Evolutionary conservation across 2,329 filamentous ascomycete genomes (phyloP), one percentile per base, ranked within the genome.

Genomic region (Monosporascus cannonballus): DNA sequence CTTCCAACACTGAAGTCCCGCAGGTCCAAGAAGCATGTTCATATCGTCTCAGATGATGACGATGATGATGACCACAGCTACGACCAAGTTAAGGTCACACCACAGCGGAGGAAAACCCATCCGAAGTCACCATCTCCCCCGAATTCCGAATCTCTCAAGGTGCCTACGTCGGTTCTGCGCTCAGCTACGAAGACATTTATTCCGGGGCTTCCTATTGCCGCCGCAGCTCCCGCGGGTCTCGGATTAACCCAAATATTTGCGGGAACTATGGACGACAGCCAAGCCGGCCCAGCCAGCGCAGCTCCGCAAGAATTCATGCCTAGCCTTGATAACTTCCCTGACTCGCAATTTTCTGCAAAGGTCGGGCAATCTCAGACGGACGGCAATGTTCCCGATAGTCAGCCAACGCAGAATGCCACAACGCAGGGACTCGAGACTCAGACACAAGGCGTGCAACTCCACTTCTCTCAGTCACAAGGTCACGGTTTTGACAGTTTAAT

Each of bases 181-280:
- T 87, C 84, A 4, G 84, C 84, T 2, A 85, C 79, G 54, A 88
- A 87, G 69, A 79, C 75, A 0, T 86, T 87, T 60, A 87, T 90
- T 53, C 87, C 86, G 3, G 85, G 84, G 1, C 71, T 90, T 20
- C 81, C 85, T 2, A 76, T 85, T 4, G 69, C 76, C 6, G 62
- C 63, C 8, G 71, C 71, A 22, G 80, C 77, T 0, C 76, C 82
- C 22, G 83, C 82, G 37, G 84, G 83, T 3, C 72, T 96, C 42
- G 88, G 90, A 9, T 77, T 96, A 45, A 95, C 90, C 0, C 92
- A 96, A 63, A 93, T 94, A 56, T 96, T 96, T 66, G 89, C 88
- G 5, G 90, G 90, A 14, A 96, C 91, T 1, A 87, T 96, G 83
- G 90, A 89, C 47, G 84, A 75, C 67, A 83, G 77, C 59, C 78